Conservation (phyloP, 2,329 filamentous ascomycete species). For the Claviceps africana region DNA sequence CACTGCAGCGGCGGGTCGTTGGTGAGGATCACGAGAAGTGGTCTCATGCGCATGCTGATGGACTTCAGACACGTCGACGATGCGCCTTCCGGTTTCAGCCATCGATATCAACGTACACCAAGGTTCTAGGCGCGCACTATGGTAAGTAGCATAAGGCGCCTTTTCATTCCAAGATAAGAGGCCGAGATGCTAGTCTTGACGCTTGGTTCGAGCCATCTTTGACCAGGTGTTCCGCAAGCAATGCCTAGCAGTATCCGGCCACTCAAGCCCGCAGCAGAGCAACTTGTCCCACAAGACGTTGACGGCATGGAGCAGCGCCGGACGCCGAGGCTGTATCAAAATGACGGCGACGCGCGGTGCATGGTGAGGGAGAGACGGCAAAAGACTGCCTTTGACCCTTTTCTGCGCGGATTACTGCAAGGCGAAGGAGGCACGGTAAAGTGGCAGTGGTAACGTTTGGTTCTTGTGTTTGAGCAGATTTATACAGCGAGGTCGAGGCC, state of each 20-base stretch:
- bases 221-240: constrained; percentile 54
- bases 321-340: constrained; percentile 45
- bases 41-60: constrained; percentile 45
- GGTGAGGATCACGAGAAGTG: constrained; percentile 41
- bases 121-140: too few species aligned
- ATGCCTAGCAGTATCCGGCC: constrained; percentile 60
- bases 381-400: not conserved
- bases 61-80: constrained; percentile 23
- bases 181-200: constrained; percentile 50
- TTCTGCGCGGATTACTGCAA: not conserved
- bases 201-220: constrained; percentile 38
- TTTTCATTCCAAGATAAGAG: constrained; percentile 61
- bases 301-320: constrained; percentile 46
- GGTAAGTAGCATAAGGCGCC: constrained; percentile 23
- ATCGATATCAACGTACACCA: not conserved
- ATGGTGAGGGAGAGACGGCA: constrained; percentile 36
- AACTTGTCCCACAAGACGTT: constrained; percentile 43
- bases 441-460: too few species aligned
- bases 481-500: not conserved
- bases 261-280: constrained; percentile 55
- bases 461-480: not conserved
- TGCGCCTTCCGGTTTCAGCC: constrained; percentile 30
- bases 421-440: not conserved
- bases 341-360: constrained; percentile 47
- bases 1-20: constrained; percentile 42